Evolutionary conservation across 2,329 filamentous ascomycete species (phyloP).

Genomic region (Rosellinia necatrix): DNA sequence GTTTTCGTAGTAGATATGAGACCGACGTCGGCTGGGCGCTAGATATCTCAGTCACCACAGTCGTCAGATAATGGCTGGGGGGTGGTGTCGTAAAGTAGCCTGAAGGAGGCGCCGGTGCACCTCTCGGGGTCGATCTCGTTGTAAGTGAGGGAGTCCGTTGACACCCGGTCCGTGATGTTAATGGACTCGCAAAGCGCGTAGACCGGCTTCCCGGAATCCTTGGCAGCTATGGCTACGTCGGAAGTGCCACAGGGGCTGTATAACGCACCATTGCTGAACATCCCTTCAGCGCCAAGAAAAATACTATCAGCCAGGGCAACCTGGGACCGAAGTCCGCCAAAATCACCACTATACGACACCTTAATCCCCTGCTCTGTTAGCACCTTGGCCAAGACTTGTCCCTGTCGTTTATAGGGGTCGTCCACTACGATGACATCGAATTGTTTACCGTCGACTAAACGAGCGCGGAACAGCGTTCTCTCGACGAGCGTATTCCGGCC

Average conservation of each 20-base stretch:
- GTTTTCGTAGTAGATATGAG: constrained; percentile 63
- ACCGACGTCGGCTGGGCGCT: constrained; percentile 85
- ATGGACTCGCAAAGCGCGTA: constrained; percentile 92
- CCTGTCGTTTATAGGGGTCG: constrained; percentile 59
- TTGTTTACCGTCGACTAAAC: constrained; percentile 65
- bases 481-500: constrained; percentile 86
- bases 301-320: constrained; percentile 71
- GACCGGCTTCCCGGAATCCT: constrained; percentile 75
- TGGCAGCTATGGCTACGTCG: constrained; percentile 81
- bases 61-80: constrained; percentile 82
- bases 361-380: constrained; percentile 71
- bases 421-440: constrained; percentile 90
- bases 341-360: constrained; percentile 77
- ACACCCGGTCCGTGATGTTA: constrained; percentile 87
- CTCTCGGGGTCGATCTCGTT: constrained; percentile 86
- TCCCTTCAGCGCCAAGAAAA: constrained; percentile 86
- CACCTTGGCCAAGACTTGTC: constrained; percentile 66
- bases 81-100: constrained; percentile 89
- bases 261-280: constrained; percentile 92
- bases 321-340: constrained; percentile 76
- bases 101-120: constrained; percentile 59
- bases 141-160: constrained; percentile 87
- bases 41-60: constrained; percentile 90
- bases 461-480: constrained; percentile 76
- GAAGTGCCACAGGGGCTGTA: constrained; percentile 88